Base-by-base conservation (phyloP, 805 yeast genomes). In the Schwanniomyces yamadae region DNA sequence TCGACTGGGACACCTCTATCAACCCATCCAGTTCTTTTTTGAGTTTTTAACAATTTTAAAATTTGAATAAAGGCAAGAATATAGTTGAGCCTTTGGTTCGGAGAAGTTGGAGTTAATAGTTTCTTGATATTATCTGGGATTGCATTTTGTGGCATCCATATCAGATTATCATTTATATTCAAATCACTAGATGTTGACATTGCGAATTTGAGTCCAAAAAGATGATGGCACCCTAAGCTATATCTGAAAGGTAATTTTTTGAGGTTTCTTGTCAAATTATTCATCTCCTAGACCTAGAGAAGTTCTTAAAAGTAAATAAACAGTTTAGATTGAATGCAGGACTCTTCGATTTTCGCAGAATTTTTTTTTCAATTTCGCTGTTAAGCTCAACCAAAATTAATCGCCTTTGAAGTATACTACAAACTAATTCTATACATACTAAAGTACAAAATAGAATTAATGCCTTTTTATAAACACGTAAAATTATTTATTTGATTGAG, bases 1-100 rank as follows among this genome's bases (percentile, higher is more conserved):
- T 69, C 69, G 12, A 69, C 55, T 8, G 77, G 73, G 12, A 69
- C 48, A 3, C 65, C 64, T 51, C 77, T 78, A 54, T 88, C 91
- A 14, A 91, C 61, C 98, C 98, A 91, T 2, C 99, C 99, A 0
- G 99, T 91, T 56, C 99, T 75, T 48, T 74, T 80, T 53, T 87
- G 91, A 4, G 78, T 68, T 60, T 91, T 91, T 49, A 91, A 69
- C 22, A 80, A 69, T 34, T 82, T 73, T 0, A 87, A 75, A 21
- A 88, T 75, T 53, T 86, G 87, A 34, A 78, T 59, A 43, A 79
- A 77, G 11, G 76, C 75, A 28, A 78, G 50, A 34, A 80, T 72
- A 55, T 79, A 77, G 49, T 77, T 75, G 33, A 67, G 51, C 19
- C 44, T 42, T 19, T 45, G 29, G 23, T 39, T 41, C 3, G 59